Percentiles rank a stretch among this genome's conserved stretches.
Conservation (phyloP, 331 rosid genomes). For the Malus hybrid region DNA sequence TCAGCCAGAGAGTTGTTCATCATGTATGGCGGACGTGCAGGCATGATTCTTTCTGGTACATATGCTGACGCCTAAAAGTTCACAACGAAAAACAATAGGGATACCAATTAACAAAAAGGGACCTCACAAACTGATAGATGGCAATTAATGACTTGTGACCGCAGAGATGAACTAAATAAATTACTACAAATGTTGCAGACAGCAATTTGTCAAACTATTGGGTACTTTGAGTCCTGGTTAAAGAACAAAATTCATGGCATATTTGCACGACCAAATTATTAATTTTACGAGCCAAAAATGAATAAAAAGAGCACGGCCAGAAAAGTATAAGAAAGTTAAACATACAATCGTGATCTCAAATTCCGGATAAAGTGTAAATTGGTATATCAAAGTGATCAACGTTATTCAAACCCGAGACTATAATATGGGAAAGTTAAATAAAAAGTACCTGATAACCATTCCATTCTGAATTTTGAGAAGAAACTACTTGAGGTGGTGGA, state of each 20-base stretch:
- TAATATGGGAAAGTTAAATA: neutral
- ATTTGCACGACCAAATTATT: neutral
- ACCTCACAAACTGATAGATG: neutral
- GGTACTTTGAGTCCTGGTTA: neutral
- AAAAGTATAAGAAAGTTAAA: neutral
- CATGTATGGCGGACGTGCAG: slow-evolving; percentile 46
- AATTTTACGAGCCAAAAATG: neutral
- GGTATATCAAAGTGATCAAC: neutral
- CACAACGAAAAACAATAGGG: slow-evolving; percentile 1
- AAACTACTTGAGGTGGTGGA: slow-evolving; percentile 39
- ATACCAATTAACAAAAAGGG: neutral
- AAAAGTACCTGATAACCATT: slow-evolving; percentile 69
- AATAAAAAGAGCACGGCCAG: neutral
- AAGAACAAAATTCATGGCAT: neutral
- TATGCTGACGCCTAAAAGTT: slow-evolving; percentile 58
- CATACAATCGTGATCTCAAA: neutral
- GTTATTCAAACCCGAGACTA: neutral
- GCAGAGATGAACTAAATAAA: neutral
- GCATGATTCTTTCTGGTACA: slow-evolving; percentile 58
- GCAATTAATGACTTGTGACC: neutral
- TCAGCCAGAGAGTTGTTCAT: slow-evolving; percentile 48
- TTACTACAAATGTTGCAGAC: neutral
- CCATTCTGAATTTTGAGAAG: slow-evolving; percentile 66
- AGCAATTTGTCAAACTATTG: neutral
- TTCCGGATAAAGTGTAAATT: neutral